Conservation (phyloP, 2,329 filamentous ascomycete species). For the Helotiales sp. region DNA sequence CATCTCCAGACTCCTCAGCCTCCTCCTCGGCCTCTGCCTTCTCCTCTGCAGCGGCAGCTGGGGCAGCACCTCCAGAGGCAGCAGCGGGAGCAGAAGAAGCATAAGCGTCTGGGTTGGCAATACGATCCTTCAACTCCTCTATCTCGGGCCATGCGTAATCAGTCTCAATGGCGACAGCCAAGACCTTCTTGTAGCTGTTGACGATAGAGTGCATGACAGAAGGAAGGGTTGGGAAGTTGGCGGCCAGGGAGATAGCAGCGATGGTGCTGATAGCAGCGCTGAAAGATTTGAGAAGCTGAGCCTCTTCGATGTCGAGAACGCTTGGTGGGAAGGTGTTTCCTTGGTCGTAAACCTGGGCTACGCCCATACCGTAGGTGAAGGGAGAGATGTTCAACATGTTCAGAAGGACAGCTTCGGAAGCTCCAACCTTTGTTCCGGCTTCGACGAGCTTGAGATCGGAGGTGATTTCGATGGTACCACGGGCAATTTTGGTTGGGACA, state of each 20-base stretch:
- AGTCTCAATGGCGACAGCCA: constrained; percentile 86
- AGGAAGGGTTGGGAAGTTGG: constrained; percentile 94
- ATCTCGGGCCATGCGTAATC: constrained; percentile 95
- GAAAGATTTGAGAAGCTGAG: constrained; percentile 87
- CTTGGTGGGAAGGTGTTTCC: constrained; percentile 86
- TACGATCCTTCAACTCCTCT: constrained; percentile 97
- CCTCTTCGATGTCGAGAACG: constrained; percentile 92
- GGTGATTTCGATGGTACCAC: constrained; percentile 99
- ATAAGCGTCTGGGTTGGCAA: constrained; percentile 97
- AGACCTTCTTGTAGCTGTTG: constrained; percentile 97
- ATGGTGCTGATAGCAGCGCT: constrained; percentile 80
- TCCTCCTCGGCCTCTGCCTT: constrained; percentile 63
- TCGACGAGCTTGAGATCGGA: constrained; percentile 97
- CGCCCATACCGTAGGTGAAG: constrained; percentile 98
- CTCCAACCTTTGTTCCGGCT: constrained; percentile 89
- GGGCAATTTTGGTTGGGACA: constrained; percentile 99
- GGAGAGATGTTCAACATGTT: constrained; percentile 99
- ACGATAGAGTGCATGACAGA: constrained; percentile 95
- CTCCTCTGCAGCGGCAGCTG: constrained; percentile 54
- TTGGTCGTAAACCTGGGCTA: constrained; percentile 95
- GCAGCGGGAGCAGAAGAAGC: constrained; percentile 77
- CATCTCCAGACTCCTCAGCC: constrained; percentile 63
- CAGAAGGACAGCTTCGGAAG: constrained; percentile 96
- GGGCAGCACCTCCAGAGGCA: constrained; percentile 51
- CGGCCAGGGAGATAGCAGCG: constrained; percentile 84